These are phyloP conservation scores for Verticillium nonalfalfae DNA, from an alignment of 2,329 filamentous ascomycete genomes.

Conservation along the genomic window DNA sequence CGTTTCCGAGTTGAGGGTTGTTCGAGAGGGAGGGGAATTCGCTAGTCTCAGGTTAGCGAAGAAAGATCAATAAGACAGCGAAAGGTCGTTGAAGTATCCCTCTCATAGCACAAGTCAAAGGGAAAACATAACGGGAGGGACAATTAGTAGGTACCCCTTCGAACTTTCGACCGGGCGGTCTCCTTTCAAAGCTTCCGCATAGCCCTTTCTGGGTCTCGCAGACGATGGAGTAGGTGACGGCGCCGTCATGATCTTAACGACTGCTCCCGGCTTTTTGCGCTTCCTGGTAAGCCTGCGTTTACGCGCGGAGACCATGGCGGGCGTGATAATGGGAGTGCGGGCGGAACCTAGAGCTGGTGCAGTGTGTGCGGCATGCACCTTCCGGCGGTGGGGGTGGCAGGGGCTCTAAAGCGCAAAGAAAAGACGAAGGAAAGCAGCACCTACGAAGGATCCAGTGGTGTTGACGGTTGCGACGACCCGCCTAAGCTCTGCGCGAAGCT, in stretches of 20 bases:
- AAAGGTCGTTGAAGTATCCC: background rate
- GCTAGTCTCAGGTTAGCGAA: conserved; percentile 26
- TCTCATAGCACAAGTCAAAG: background rate
- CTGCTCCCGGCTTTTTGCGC: background rate
- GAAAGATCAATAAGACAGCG: no score
- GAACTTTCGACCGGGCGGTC: background rate
- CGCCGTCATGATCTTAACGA: background rate
- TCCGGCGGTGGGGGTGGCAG: background rate
- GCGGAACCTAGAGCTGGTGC: background rate
- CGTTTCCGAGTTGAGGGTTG: conserved; percentile 46
- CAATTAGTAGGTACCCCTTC: conserved; percentile 16
- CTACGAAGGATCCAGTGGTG: conserved; percentile 59
- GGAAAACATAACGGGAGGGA: background rate
- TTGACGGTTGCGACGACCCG: conserved; percentile 51
- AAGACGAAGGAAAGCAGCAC: conserved; percentile 23
- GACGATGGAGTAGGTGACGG: background rate
- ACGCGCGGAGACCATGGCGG: conserved; percentile 4
- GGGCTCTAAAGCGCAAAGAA: conserved; percentile 9
- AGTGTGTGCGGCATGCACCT: background rate
- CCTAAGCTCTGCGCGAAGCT: conserved; percentile 63
- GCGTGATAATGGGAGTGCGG: background rate
- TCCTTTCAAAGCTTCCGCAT: conserved; percentile 19
- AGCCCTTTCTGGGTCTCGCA: conserved; percentile 13
- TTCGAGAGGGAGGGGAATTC: conserved; percentile 63
- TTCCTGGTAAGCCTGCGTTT: conserved; percentile 7